Conservation (phyloP, 768 basidiomycete genomes). For the Russula griseocarnosa region DNA sequence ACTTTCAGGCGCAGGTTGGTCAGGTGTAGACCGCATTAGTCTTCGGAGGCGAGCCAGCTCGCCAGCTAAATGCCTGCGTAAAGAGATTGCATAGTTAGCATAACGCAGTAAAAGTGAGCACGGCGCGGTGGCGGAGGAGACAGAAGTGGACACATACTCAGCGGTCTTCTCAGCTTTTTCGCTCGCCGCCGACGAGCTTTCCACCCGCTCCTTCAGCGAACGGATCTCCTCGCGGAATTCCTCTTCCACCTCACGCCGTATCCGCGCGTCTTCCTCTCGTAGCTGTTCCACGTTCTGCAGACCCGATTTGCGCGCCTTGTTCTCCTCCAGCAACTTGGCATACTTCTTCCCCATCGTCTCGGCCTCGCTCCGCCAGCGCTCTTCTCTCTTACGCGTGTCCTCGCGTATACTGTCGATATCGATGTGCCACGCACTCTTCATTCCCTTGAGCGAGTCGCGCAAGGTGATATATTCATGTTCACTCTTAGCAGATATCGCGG, state of each 20-base stretch:
- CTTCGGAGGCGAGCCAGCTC: conserved; percentile 68
- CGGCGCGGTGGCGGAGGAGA: too few relatives aligned
- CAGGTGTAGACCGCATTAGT: conserved; percentile 57
- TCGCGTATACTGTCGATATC: conserved; percentile 68
- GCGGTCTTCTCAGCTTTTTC: conserved; percentile 59
- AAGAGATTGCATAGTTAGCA: conserved; percentile 14
- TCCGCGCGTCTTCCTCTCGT: conserved; percentile 46
- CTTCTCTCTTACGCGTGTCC: conserved; percentile 74
- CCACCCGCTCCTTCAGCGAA: conserved; percentile 50
- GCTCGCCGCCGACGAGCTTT: conserved; percentile 50
- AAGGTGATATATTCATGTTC: conserved; percentile 81
- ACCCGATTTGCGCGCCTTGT: conserved; percentile 48
- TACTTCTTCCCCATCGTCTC: conserved; percentile 72
- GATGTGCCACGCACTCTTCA: conserved; percentile 67
- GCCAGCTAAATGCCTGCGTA: conserved; percentile 49
- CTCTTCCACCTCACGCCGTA: conserved; percentile 56
- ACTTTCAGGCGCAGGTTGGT: conserved; percentile 25
- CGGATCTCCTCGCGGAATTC: conserved; percentile 56
- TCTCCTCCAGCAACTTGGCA: conserved; percentile 55
- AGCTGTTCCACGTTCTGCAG: conserved; percentile 48
- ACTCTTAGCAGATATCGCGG: conserved; percentile 70
- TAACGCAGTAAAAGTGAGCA: not conserved
- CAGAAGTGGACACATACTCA: conserved; percentile 42
- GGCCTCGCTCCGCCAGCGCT: conserved; percentile 60
- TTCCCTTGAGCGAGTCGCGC: conserved; percentile 68